Base-by-base conservation (phyloP, 306 rosid species). In the Macrotyloma uniflorum region DNA sequence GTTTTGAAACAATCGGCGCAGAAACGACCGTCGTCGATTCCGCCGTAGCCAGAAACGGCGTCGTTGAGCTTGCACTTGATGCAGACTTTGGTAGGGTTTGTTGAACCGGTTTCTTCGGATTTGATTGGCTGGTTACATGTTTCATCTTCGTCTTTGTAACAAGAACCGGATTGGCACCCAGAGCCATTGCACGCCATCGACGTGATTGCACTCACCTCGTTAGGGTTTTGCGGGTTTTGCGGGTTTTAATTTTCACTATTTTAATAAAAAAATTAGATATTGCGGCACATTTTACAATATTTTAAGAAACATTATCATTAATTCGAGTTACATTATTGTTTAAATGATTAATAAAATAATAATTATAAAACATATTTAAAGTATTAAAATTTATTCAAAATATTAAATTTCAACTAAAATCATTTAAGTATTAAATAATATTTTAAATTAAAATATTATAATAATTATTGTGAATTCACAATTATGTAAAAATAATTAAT, bases 151-250 rank as follows among this genome's bases (percentile, higher is more conserved):
- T 80, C 83, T 80, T 78, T 82, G 85, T 89, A 80, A 90, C 98
- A 94, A 70, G 70, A 84, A 76, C 75, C 86, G 75, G 97, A 92
- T 18, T 89, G 89, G 83, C 97, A 94, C 4, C 79, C 78, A 40
- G 89, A 82, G 81, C 90, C 87, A 68, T 77, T 86, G 88, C 98
- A 92, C 64, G 97, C 97, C 98, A 94, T 94, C 66, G 28, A 26
- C 59, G 70, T 18, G 43, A 57, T 54, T 19, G 2, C 75, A 10
- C 46, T 73, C 1, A 0, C 69, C n/a, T 20, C 20, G 16, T 66
- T 85, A 75, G 82, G 84, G 86, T 74, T 81, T 73, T 54, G 24
- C 26, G 82, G 84, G 86, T 74, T 81, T 73, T 54, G 24, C 26
- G 47, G 80, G 35, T 45, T 54, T 72, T 28, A 30, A 18, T 14